These are phyloP conservation scores for Fusarium tricinctum DNA, from an alignment of 2,329 filamentous ascomycete genomes.

Conservation along the genomic window DNA sequence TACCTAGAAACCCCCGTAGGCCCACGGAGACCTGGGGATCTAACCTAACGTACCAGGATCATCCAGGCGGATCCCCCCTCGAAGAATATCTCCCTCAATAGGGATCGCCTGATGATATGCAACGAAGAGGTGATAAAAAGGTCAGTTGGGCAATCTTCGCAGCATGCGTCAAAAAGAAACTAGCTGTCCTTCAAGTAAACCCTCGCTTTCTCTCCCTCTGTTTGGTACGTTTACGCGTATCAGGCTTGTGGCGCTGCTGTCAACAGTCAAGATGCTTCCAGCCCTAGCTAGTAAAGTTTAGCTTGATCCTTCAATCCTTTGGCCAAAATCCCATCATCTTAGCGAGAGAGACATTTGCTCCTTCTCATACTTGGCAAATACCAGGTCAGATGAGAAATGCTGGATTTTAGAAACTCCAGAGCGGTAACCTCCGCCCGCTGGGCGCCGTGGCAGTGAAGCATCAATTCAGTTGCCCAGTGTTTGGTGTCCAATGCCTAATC, in stretches of 20 bases:
- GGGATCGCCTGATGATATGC: constrained; percentile 37
- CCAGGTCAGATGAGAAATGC: constrained; percentile 4
- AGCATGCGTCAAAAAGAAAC: constrained; percentile 3
- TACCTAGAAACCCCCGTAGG: constrained; percentile 21
- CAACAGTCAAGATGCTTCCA: constrained; percentile 35
- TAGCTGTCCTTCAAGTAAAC: constrained; percentile 1
- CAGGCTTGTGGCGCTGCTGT: constrained; percentile 29
- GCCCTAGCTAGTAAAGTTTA: constrained; percentile 29
- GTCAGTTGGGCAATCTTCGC: constrained; percentile 26
- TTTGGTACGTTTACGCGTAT: constrained; percentile 29
- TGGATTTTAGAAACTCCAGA: constrained; percentile 3
- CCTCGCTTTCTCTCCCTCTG: constrained; percentile 5
- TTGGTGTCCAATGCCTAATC: neutral
- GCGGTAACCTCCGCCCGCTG: constrained; percentile 4
- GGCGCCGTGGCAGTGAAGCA: neutral
- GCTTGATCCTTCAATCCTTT: constrained; percentile 30
- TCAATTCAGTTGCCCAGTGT: constrained; percentile 22
- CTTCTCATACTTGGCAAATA: constrained; percentile 17
- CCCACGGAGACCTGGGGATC: constrained; percentile 11
- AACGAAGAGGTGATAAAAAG: constrained; percentile 1
- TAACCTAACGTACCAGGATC: constrained; percentile 22
- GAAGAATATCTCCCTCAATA: constrained; percentile 37
- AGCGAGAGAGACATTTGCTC: constrained; percentile 10
- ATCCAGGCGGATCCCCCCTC: constrained; percentile 22
- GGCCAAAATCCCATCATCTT: constrained; percentile 8